These are phyloP conservation scores for Dendryphion nanum DNA, from an alignment of 2,329 filamentous ascomycete species.

Conservation along the genomic window DNA sequence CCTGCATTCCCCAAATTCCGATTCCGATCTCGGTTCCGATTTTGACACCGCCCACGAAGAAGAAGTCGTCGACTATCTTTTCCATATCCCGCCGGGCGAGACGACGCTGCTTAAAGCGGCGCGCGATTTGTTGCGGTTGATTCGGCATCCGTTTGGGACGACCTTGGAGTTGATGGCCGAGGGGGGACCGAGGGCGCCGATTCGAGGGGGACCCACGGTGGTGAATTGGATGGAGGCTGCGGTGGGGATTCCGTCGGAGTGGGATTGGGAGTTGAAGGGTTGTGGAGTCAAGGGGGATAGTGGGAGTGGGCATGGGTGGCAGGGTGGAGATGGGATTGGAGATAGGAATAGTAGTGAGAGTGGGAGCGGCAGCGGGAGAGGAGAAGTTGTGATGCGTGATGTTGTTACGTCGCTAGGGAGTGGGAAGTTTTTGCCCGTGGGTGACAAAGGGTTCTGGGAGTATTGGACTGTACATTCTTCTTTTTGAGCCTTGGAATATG, in stretches of 20 bases:
- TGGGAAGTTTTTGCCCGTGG: constrained; percentile 1
- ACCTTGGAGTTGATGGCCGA: constrained; percentile 1
- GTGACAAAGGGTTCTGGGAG: too few relatives aligned
- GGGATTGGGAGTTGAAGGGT: constrained; percentile 7
- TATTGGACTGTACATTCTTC: too few relatives aligned
- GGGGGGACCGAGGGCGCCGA: not conserved
- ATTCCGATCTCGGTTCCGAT: not conserved
- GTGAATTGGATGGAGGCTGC: constrained; percentile 6
- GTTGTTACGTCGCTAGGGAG: not conserved
- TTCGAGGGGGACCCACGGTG: not conserved
- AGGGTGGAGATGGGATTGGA: not conserved
- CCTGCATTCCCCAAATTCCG: not conserved
- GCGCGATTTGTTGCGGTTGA: constrained; percentile 10
- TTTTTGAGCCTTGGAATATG: too few relatives aligned
- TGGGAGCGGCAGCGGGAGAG: not conserved
- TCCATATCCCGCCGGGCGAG: constrained; percentile 7
- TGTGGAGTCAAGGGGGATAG: constrained; percentile 1
- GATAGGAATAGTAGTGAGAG: too few relatives aligned
- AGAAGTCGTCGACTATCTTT: constrained; percentile 8
- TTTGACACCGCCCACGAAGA: not conserved
- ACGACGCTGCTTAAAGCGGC: constrained; percentile 11
- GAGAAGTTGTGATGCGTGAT: not conserved
- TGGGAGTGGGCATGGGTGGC: not conserved
- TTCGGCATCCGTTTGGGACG: constrained; percentile 12
- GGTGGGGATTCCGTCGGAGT: constrained; percentile 4